Percentiles rank a stretch among this genome's conserved stretches.
phyloP scores from a whole-genome alignment of 306 rosid species.

The Begonia peltatifolia region DNA sequence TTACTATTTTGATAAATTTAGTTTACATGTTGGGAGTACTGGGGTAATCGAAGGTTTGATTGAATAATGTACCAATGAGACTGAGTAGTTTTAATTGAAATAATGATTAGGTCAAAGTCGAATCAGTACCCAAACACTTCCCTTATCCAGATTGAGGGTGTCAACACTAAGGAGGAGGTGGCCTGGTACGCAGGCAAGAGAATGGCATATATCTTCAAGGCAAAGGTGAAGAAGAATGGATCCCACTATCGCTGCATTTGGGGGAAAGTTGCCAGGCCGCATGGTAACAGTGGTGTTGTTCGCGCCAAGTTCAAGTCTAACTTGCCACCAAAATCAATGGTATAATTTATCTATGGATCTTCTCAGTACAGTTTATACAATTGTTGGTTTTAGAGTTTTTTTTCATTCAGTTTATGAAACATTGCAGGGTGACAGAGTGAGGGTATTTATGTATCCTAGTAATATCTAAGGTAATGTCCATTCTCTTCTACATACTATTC shows the following conservation, averaged over 20 bases:
- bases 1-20: too few relatives aligned
- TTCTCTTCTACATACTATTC: neutral
- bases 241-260: conserved; percentile 83
- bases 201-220: conserved; percentile 84
- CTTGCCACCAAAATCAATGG: conserved; percentile 89
- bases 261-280: conserved; percentile 88
- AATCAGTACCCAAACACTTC: conserved; percentile 88
- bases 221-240: conserved; percentile 75
- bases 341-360: conserved; percentile 6
- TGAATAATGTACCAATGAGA: too few relatives aligned
- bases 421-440: conserved; percentile 69
- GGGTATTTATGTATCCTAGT: conserved; percentile 91
- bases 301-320: conserved; percentile 90
- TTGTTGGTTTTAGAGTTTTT: neutral
- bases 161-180: conserved; percentile 90
- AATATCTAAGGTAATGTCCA: conserved; percentile 46
- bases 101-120: conserved; percentile 59
- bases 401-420: conserved; percentile 5
- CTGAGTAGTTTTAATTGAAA: neutral
- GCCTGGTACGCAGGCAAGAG: conserved; percentile 76
- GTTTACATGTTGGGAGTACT: too few relatives aligned
- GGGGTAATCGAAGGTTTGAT: too few relatives aligned
- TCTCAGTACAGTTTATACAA: neutral
- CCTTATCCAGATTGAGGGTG: conserved; percentile 76
- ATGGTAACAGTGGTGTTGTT: conserved; percentile 81